Evolutionary conservation across 2,329 filamentous ascomycete species (phyloP), one percentile per base, ranked within the genome.

Genomic region (Torrubiella hemipterigena): DNA sequence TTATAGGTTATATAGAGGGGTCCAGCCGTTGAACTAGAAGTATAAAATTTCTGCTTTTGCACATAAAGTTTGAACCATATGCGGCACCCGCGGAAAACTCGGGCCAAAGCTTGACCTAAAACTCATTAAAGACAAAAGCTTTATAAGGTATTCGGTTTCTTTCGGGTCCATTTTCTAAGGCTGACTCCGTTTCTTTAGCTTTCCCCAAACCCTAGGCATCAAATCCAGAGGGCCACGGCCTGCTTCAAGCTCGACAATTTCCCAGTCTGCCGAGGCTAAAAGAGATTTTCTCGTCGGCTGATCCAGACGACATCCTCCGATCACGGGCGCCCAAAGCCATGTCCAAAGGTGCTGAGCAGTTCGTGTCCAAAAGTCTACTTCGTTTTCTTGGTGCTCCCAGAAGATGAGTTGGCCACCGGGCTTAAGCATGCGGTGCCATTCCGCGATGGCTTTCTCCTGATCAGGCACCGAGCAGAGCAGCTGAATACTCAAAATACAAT

Each of bases 351-450:
- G 40, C 44, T 54, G 50, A 13, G 32, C 45, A 18, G 38, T 21
- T 19, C 34, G 34, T 4, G 56, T 58, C 13, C 51, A 16, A 22
- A 13, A 15, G 17, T 51, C 35, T 12, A 17, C 15, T 14, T 36
- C 35, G 31, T 40, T 53, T 31, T 36, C 36, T 31, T 38, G 42
- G 33, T 63, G 60, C 36, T 64, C 61, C 54, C 61, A 63, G 33
- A 64, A 63, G n/a, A 64, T 45, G 35, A 64, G 55, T 29, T 50
- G 52, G 9, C 61, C 61, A 3, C 59, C 59, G 0, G 61, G 60
- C 33, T 56, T 63, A 18, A 64, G 38, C 14, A 64, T 37, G 30
- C 49, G 50, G 41, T 55, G 59, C 17, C 46, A 40, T 32, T 34
- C 44, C 34, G 49, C 45, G 19, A 49, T 45, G 4, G 14, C 36